Base-by-base conservation (phyloP, 768 basidiomycete species). In the Phlebiopsis gigantea region DNA sequence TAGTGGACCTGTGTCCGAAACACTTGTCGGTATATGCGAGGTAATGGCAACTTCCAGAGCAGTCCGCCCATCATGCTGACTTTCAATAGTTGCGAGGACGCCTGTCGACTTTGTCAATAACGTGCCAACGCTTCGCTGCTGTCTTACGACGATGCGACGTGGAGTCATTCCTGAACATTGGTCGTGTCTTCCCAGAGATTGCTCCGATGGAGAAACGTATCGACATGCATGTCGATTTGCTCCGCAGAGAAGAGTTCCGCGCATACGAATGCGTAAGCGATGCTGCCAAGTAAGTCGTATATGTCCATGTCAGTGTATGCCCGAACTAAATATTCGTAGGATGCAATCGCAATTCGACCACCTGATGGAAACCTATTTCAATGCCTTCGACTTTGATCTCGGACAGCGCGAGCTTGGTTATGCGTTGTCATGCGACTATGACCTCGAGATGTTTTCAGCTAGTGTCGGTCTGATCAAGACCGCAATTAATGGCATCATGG, bases 201-300 rank as follows among this genome's bases (percentile, higher is more conserved):
- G 82, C 83, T 0, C 88, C 88, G 0, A 83, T 97, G 69, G 97
- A 99, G 74, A 91, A 88, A 69, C 81, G 90, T 26, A 82, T 99
- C 47, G 94, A 99, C 64, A 88, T 89, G 74, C 95, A 97, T 66
- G 82, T 98, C 60, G 89, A 90, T 46, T 76, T 89, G 24, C 74
- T 98, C 2, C 79, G 88, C 43, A 79, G 85, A 46, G 93, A 98
- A 63, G 95, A 94, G 69, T 95, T 99, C 75, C 81, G 87, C 22
- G 95, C 94, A 70, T 81, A 88, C 74, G 96, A 98, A 65, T 98
- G 95, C 70, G 92, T 91, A 19, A 86, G 79, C 63, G 97, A 98
- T 66, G 77, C 98, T 43, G 77, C 80, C 62, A 94, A 89, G 95
- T 95, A 65, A 56, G 87, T 74, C 28, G 4, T 10, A 19, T 34